Evolutionary conservation across 2,329 filamentous ascomycete species (phyloP).

Genomic region (Pyrenochaeta sp.): DNA sequence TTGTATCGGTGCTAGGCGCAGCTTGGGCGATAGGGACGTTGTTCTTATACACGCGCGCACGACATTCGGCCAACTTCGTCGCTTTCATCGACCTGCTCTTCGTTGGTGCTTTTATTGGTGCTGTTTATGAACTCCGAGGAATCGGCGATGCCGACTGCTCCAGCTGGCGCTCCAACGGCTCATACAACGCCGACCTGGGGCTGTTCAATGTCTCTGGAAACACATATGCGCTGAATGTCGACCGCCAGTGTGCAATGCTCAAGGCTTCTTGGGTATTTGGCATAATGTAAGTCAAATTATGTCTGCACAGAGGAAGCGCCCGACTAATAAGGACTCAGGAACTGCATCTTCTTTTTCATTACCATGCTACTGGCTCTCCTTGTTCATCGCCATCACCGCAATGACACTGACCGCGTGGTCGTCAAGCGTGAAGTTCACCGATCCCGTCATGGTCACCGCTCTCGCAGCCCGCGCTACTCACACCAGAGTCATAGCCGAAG

Average conservation of each 20-base stretch:
- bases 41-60: slow-evolving; percentile 66
- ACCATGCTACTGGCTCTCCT: slow-evolving; percentile 67
- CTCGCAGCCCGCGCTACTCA: slow-evolving; percentile 48
- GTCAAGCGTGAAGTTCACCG: slow-evolving; percentile 61
- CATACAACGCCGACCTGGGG: slow-evolving; percentile 66
- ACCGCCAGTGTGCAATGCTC: slow-evolving; percentile 89
- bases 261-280: slow-evolving; percentile 89
- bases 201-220: slow-evolving; percentile 65
- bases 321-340: slow-evolving; percentile 40
- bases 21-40: slow-evolving; percentile 70
- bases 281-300: slow-evolving; percentile 74
- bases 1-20: slow-evolving; percentile 67
- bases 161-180: slow-evolving; percentile 60
- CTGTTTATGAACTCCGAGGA: slow-evolving; percentile 65
- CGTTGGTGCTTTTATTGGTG: slow-evolving; percentile 70
- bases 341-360: slow-evolving; percentile 50
- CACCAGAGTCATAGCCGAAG: slow-evolving; percentile 46
- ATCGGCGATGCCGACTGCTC: slow-evolving; percentile 73
- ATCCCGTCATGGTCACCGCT: slow-evolving; percentile 54
- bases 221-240: slow-evolving; percentile 61
- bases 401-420: slow-evolving; percentile 59
- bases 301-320: too few species aligned
- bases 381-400: slow-evolving; percentile 56
- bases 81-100: slow-evolving; percentile 69
- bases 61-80: slow-evolving; percentile 67